Conservation (phyloP, 306 rosid genomes). For the Casuarina cunninghamiana region DNA sequence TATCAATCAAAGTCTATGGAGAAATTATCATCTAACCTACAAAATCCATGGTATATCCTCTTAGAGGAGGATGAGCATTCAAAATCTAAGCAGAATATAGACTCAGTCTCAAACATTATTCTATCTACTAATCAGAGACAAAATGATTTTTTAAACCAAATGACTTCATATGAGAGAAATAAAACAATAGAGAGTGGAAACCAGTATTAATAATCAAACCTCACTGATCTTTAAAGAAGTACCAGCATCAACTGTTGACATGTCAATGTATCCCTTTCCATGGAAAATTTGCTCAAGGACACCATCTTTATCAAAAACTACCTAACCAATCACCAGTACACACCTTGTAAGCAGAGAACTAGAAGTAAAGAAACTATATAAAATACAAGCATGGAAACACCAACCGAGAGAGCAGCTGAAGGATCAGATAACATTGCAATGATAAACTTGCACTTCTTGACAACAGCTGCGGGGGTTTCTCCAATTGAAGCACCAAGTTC, state of each 20-base stretch:
- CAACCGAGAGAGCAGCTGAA: conserved; percentile 68
- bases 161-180: neutral
- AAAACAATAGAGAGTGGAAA: neutral
- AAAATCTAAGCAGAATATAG: conserved; percentile 6
- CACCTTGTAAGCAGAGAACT: conserved; percentile 5
- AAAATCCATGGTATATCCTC: neutral
- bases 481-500: conserved; percentile 69
- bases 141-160: conserved; percentile 8
- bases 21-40: neutral
- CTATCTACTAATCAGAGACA: conserved; percentile 1
- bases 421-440: conserved; percentile 85
- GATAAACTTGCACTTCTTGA: conserved; percentile 76
- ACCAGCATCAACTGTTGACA: conserved; percentile 80
- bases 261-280: conserved; percentile 74
- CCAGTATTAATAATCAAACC: conserved; percentile 44
- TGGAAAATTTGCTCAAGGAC: conserved; percentile 61
- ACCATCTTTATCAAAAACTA: conserved; percentile 71
- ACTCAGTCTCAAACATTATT: neutral
- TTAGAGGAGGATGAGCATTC: conserved; percentile 2
- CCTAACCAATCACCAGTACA: conserved; percentile 39
- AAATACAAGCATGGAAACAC: conserved; percentile 22
- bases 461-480: conserved; percentile 73
- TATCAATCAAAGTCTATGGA: too few species aligned
- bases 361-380: conserved; percentile 9
- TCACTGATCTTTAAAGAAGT: conserved; percentile 67